Percentiles rank a stretch among this genome's conserved stretches.
These are phyloP conservation scores for Teratosphaeria nubilosa DNA, from an alignment of 2,329 filamentous ascomycete genomes.

Conservation along the genomic window DNA sequence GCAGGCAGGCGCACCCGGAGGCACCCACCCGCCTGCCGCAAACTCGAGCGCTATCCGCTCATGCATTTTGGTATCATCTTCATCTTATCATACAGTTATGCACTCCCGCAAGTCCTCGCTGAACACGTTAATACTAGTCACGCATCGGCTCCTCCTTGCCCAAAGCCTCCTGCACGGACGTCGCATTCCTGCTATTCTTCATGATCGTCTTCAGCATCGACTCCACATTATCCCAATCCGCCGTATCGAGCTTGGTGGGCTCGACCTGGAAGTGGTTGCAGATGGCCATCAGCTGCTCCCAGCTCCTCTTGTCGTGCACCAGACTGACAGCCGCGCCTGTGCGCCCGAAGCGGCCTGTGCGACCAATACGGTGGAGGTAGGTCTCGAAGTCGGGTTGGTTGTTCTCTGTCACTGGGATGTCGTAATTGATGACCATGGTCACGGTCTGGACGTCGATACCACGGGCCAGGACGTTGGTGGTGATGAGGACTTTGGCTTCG, in stretches of 20 bases:
- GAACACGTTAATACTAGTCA: conserved; percentile 4
- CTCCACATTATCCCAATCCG: conserved; percentile 88
- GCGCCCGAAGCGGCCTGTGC: conserved; percentile 91
- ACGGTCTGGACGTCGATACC: conserved; percentile 89
- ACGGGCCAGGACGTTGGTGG: conserved; percentile 90
- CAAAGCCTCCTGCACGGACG: not conserved
- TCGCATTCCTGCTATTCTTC: conserved; percentile 41
- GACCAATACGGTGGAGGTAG: conserved; percentile 94
- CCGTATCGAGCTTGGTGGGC: conserved; percentile 68
- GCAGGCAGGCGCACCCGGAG: not conserved
- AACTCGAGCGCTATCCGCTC: not conserved
- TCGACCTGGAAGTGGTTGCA: conserved; percentile 69
- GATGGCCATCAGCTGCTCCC: conserved; percentile 68
- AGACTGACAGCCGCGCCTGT: conserved; percentile 95
- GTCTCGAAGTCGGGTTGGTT: conserved; percentile 73
- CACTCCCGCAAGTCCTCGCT: not conserved
- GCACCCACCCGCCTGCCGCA: not conserved
- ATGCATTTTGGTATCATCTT: not conserved
- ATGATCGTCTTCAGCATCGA: conserved; percentile 70
- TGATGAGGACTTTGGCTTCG: conserved; percentile 89
- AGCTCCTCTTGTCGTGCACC: conserved; percentile 77
- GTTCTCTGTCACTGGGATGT: conserved; percentile 38
- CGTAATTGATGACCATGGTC: conserved; percentile 97
- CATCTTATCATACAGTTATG: not conserved
- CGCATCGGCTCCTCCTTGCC: conserved; percentile 4